Evolutionary conservation across 345 rosid genomes (phyloP).

Genomic region (Lumnitzera racemosa): DNA sequence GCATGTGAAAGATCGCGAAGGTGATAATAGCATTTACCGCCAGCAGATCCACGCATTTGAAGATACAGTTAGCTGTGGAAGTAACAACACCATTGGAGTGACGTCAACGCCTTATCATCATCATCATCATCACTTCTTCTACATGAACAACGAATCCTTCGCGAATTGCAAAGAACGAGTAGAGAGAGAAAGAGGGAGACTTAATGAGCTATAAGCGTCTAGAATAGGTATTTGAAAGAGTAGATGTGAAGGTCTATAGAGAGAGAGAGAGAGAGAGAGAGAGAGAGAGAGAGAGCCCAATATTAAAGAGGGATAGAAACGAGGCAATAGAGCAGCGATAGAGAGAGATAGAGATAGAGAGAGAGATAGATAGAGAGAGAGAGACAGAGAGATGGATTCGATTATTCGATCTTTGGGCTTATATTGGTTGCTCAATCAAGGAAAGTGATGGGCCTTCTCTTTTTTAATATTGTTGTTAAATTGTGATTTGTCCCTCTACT

Average conservation of each 20-base stretch:
- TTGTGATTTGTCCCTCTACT: no score
- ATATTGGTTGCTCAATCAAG: not conserved
- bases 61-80: not conserved
- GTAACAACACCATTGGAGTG: no score
- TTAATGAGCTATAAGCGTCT: not conserved
- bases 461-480: not conserved
- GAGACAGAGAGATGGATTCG: slow-evolving; percentile 9
- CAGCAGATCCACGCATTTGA: slow-evolving; percentile 14
- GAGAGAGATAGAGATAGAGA: slow-evolving; percentile 3
- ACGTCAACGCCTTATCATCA: no score
- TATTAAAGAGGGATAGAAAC: slow-evolving; percentile 7
- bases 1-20: not conserved
- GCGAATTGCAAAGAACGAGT: not conserved
- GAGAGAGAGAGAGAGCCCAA: not conserved
- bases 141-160: not conserved
- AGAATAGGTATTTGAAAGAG: no score
- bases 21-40: not conserved
- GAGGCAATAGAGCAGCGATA: slow-evolving; percentile 5
- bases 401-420: not conserved
- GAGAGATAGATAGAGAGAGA: not conserved
- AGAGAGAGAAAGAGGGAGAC: not conserved
- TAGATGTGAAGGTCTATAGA: not conserved
- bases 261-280: not conserved
- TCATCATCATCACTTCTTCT: no score
- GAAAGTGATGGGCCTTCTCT: slow-evolving; percentile 1